These are phyloP conservation scores for Daldinia sp. DNA, from an alignment of 2,329 filamentous ascomycete species.

Conservation along the genomic window DNA sequence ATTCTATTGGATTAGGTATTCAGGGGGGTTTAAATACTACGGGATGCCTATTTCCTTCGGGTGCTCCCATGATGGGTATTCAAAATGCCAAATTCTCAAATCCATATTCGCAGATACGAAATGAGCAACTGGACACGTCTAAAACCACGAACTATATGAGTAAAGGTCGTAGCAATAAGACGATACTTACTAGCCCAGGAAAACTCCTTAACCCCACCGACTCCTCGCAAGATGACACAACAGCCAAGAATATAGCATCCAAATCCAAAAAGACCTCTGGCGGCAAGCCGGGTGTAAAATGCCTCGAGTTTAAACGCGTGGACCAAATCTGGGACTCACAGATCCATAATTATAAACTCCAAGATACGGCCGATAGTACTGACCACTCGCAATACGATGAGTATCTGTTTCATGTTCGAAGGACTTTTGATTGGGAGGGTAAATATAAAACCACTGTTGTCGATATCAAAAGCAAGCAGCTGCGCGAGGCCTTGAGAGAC, in stretches of 20 bases:
- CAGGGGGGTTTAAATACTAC: conserved; percentile 2
- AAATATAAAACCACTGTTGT: conserved; percentile 77
- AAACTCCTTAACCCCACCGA: conserved; percentile 2
- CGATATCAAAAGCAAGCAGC: conserved; percentile 83
- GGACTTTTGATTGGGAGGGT: conserved; percentile 85
- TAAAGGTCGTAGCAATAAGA: neutral
- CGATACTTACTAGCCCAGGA: neutral
- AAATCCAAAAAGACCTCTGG: conserved; percentile 16
- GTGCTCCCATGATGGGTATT: neutral
- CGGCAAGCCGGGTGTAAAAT: conserved; percentile 37
- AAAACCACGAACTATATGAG: conserved; percentile 1
- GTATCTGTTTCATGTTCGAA: conserved; percentile 83
- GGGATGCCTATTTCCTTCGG: neutral
- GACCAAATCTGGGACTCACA: conserved; percentile 63
- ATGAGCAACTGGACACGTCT: neutral
- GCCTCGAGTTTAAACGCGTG: conserved; percentile 58
- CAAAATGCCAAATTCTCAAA: neutral
- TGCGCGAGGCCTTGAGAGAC: conserved; percentile 74
- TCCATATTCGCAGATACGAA: neutral
- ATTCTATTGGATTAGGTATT: neutral
- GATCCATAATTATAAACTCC: conserved; percentile 62
- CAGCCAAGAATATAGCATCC: conserved; percentile 10
- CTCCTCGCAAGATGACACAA: neutral
- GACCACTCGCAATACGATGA: conserved; percentile 71
- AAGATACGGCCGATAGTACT: conserved; percentile 59